Evolutionary conservation across 208 protist genomes (phyloP), one percentile per base, ranked within the genome.

Genomic region (Leishmania martiniquensis): DNA sequence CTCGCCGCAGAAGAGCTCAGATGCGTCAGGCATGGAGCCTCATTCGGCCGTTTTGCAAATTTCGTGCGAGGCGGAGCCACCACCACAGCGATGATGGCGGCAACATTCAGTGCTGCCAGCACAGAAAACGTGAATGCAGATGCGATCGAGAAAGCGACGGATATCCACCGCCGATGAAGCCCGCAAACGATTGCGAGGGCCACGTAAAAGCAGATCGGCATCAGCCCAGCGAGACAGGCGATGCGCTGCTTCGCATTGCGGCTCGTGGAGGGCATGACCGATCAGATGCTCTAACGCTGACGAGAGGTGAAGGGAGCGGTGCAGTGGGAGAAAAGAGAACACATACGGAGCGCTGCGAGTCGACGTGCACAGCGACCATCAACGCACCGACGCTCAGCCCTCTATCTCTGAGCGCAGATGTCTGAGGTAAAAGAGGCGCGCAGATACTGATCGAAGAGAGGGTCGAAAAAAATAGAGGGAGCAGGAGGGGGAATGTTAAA

Each of bases 121-220:
- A 81, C 37, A 25, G 78, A 39, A 1, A 81, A 52, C 20, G 78
- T 39, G 1, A 82, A 51, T 10, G 82, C 69, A 2, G 37, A 80
- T 22, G 69, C 75, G 15, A 83, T 7, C 10, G 87, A 62, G n/a
- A 89, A 72, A 22, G 57, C 63, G 59, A 85, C 82, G 17, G 81
- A 68, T 9, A 85, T 66, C 89, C 87, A 91, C 12, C 65, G 67
- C 44, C 70, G 65, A n/a, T 84, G 65, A 6, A 81, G 45, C 20
- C 80, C 76, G 32, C 72, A 82, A 9, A 87, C 77, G 2, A 90
- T 66, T 1, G 71, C 72, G 57, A 93, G 57, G 37, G 81, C 77
- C 22, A 87, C n/a, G 73, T 86, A 87, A 72, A 90, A 93, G 1
- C 37, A 55, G n/a, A 78, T 67, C 0, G 88, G 78, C 6, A 87